Evolutionary conservation across 73 alveolate species (phyloP).

Genomic region (Symbiodinium natans): DNA sequence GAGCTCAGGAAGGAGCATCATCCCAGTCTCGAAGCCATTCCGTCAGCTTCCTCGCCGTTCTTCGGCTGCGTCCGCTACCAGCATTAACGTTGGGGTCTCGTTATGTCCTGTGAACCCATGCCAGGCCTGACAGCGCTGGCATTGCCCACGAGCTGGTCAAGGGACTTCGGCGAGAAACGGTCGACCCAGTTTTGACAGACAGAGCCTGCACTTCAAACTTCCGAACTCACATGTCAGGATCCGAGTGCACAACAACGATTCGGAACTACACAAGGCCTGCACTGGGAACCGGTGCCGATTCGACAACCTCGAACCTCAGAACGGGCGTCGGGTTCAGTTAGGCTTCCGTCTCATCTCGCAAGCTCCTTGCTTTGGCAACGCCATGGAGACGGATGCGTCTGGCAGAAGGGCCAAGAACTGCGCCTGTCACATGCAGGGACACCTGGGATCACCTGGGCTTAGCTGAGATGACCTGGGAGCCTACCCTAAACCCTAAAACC

Average conservation of each 20-base stretch:
- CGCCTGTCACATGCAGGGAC: neutral
- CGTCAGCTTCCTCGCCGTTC: constrained; percentile 95
- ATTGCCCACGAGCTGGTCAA: constrained; percentile 75
- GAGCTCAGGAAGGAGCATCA: constrained; percentile 86
- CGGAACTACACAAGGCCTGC: neutral
- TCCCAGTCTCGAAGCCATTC: constrained; percentile 99
- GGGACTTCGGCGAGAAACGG: constrained; percentile 43
- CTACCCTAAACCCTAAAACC: no score
- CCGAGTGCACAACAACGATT: neutral
- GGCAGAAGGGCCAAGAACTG: constrained; percentile 57
- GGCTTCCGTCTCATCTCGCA: no score
- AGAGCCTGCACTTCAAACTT: neutral
- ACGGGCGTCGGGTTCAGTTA: neutral
- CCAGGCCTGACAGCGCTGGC: constrained; percentile 53
- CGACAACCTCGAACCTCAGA: neutral
- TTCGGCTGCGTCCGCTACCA: neutral
- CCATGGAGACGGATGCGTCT: constrained; percentile 2
- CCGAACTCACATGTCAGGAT: neutral
- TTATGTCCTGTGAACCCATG: no score
- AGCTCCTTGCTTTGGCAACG: neutral
- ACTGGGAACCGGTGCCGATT: neutral
- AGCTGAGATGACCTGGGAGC: no score
- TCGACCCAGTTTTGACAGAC: constrained; percentile 63
- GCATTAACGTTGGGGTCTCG: no score
- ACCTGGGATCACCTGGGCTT: no score